These are phyloP conservation scores for Kuraishia cidri DNA, from an alignment of 805 yeast species.

Conservation along the genomic window DNA sequence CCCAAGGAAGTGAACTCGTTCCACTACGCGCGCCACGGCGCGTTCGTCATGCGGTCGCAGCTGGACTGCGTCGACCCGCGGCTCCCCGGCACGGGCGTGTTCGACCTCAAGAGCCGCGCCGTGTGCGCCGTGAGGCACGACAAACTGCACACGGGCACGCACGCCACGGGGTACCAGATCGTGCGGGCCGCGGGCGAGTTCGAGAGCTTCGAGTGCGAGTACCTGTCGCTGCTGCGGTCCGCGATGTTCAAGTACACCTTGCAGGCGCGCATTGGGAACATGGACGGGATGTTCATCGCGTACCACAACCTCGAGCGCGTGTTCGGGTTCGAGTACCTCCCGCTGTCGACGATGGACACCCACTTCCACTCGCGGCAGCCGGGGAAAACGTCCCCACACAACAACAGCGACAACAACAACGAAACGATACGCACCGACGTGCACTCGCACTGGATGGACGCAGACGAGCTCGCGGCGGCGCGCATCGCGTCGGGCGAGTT, in stretches of 20 bases:
- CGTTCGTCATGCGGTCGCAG: conserved; percentile 81
- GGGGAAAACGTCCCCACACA: too few species aligned
- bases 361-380: too few species aligned
- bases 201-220: conserved; percentile 82
- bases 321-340: conserved; percentile 88
- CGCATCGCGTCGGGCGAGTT: conserved; percentile 63
- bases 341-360: conserved; percentile 63
- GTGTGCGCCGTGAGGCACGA: conserved; percentile 82
- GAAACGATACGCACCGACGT: too few species aligned
- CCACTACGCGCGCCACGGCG: conserved; percentile 63
- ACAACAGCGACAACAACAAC: too few species aligned
- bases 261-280: conserved; percentile 90
- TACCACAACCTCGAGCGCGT: conserved; percentile 75
- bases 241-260: conserved; percentile 77
- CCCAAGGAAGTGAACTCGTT: conserved; percentile 23
- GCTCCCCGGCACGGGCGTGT: conserved; percentile 85
- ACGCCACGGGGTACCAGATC: conserved; percentile 57
- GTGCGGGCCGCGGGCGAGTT: conserved; percentile 48
- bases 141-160: conserved; percentile 36
- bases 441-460: conserved; percentile 19
- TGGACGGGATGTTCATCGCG: conserved; percentile 95
- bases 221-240: conserved; percentile 63
- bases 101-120: conserved; percentile 89
- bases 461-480: conserved; percentile 28
- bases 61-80: conserved; percentile 72